Conservation (phyloP, 2,329 filamentous ascomycete genomes). For the Leptographium lundbergii region DNA sequence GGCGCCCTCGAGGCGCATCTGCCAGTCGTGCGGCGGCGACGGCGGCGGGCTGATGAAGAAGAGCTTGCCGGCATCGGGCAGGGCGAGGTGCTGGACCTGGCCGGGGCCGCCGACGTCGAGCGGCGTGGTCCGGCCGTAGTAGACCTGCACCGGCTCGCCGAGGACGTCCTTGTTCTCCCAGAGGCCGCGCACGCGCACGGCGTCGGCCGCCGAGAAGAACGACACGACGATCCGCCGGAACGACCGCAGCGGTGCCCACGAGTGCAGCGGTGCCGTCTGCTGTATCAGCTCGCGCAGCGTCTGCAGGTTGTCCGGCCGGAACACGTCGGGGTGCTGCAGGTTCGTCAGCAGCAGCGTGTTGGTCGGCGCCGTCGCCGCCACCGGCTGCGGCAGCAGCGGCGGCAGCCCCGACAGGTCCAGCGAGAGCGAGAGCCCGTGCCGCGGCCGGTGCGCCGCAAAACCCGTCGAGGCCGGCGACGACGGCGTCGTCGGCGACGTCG, state of each 20-base stretch:
- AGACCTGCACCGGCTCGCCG: constrained; percentile 56
- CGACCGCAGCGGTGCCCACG: constrained; percentile 69
- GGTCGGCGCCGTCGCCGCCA: constrained; percentile 62
- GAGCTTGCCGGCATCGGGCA: constrained; percentile 56
- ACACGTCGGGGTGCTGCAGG: constrained; percentile 60
- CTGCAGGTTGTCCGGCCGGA: constrained; percentile 60
- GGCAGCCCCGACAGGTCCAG: constrained; percentile 65
- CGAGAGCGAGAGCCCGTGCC: constrained; percentile 35
- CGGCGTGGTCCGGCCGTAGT: constrained; percentile 52
- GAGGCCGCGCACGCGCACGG: constrained; percentile 55
- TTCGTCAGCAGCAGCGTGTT: constrained; percentile 82
- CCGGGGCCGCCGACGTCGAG: constrained; percentile 25
- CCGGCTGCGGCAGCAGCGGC: constrained; percentile 42
- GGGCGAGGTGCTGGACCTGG: constrained; percentile 46
- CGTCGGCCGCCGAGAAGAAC: constrained; percentile 58
- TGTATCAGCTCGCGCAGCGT: constrained; percentile 60
- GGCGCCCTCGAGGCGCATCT: constrained; percentile 53
- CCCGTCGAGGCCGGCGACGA: background rate
- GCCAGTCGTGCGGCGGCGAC: constrained; percentile 56
- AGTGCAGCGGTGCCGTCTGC: constrained; percentile 57
- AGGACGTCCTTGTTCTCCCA: constrained; percentile 66
- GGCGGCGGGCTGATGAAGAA: constrained; percentile 64
- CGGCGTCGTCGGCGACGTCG: background rate
- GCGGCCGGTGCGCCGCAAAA: constrained; percentile 12
- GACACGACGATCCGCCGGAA: constrained; percentile 73